Conservation (phyloP, 73 alveolate genomes). For the Halteria grandinella region DNA sequence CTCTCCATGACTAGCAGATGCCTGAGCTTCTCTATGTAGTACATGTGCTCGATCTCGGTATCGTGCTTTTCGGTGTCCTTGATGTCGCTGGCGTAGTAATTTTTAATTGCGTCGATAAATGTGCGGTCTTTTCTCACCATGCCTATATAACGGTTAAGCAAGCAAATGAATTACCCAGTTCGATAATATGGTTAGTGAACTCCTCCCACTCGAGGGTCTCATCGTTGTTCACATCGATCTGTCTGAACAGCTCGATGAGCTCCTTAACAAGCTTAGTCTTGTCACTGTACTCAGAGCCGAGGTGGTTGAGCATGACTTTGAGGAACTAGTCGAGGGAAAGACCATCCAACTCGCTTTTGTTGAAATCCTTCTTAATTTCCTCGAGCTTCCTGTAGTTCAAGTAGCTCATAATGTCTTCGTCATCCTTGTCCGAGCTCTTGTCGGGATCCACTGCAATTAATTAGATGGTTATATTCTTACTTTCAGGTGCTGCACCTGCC, state of each 20-base stretch:
- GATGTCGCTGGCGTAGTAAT: constrained; percentile 84
- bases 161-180: constrained; percentile 50
- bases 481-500: too few species aligned
- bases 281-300: constrained; percentile 87
- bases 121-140: constrained; percentile 92
- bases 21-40: constrained; percentile 88
- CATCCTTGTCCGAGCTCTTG: constrained; percentile 56
- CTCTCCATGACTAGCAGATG: constrained; percentile 94
- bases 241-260: constrained; percentile 92
- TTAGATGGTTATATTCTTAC: too few species aligned
- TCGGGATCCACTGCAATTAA: too few species aligned
- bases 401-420: constrained; percentile 68
- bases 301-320: constrained; percentile 92
- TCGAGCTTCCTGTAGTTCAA: constrained; percentile 66
- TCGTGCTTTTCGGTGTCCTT: constrained; percentile 94
- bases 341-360: constrained; percentile 63
- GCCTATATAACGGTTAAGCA: constrained; percentile 56
- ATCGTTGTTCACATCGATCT: constrained; percentile 97
- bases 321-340: constrained; percentile 81
- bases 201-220: constrained; percentile 98
- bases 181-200: constrained; percentile 96
- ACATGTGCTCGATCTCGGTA: constrained; percentile 89
- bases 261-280: constrained; percentile 81
- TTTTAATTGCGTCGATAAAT: constrained; percentile 93
- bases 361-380: constrained; percentile 71